Base-by-base conservation (phyloP, 108 stramenopile genomes). In the Stephanodiscus minutulus region DNA sequence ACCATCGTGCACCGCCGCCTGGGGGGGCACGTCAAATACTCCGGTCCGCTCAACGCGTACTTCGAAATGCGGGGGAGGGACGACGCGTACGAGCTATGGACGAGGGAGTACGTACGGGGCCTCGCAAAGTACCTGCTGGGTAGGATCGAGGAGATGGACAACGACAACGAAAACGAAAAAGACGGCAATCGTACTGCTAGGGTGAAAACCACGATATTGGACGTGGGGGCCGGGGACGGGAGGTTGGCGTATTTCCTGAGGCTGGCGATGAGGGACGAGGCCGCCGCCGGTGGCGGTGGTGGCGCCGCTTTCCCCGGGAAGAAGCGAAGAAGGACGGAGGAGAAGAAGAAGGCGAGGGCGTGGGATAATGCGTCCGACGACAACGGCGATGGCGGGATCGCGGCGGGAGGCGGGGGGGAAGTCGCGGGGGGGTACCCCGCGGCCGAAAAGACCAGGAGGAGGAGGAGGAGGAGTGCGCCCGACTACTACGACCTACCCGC, bases 221-320 rank as follows among this genome's bases (percentile, higher is more conserved):
- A 95, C 68, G 83, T 92, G 1, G 94, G 94, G 52, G 91, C 94
- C 0, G 94, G 94, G 43, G 91, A 95, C 77, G 94, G 94, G 0
- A 49, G 89, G 15, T 66, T 95, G 47, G 48, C 85, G 20, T 83
- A 87, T 48, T 88, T 79, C 64, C 63, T 95, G 22, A 75, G 79
- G 5, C 79, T 86, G 31, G 81, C 67, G 59, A 87, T 68, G 61
- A 66, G 66, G 50, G 60, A 81, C n/a, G 59, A 70, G 64, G 55
- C 35, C 36, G 61, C 53, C 0, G 59, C 56, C 15, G 50, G 39
- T 9, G 39, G 39, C 7, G 5, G 0, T 11, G 10, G 39, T 7
- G 18, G 48, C 50, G n/a, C n/a, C n/a, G n/a, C n/a, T n/a, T n/a
- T n/a, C n/a, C n/a, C n/a, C n/a, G n/a, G n/a, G n/a, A n/a, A n/a